Percentiles rank a stretch among this genome's conserved stretches.
Evolutionary conservation across 148 eudicot species (phyloP).

Genomic region (Amaranthus palmeri): DNA sequence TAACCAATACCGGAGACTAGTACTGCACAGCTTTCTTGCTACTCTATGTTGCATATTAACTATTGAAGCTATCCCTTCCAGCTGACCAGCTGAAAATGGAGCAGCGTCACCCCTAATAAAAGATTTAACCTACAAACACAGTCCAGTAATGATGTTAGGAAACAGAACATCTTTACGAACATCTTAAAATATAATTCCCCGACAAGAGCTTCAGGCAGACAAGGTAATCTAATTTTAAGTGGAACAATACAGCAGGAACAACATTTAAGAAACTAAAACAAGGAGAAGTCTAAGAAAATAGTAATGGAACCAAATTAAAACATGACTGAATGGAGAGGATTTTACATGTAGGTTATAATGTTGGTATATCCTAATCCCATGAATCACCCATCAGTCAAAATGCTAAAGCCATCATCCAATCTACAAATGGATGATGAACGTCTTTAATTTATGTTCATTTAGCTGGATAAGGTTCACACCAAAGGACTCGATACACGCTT

Average conservation of each 20-base stretch:
- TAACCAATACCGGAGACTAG: slow-evolving; percentile 86
- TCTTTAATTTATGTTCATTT: no score
- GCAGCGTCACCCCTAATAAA: slow-evolving; percentile 72
- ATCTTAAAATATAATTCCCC: neutral
- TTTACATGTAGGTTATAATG: no score
- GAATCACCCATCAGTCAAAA: no score
- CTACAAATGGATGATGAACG: no score
- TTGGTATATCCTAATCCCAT: no score
- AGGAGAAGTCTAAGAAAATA: no score
- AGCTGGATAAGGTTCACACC: no score
- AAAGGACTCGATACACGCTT: no score
- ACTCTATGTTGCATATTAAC: slow-evolving; percentile 60
- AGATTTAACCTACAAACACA: slow-evolving; percentile 64
- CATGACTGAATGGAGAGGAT: no score
- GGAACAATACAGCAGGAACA: neutral
- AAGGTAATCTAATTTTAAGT: neutral
- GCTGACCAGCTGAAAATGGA: slow-evolving; percentile 79
- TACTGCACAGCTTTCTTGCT: slow-evolving; percentile 54
- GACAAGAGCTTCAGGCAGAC: neutral
- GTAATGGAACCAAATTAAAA: no score
- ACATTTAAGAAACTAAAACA: no score
- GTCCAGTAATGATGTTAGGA: neutral
- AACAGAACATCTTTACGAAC: neutral
- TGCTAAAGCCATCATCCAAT: no score
- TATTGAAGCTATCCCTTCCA: slow-evolving; percentile 73